Evolutionary conservation across 2,329 filamentous ascomycete genomes (phyloP).

Genomic region (Verticillium tricorpus): DNA sequence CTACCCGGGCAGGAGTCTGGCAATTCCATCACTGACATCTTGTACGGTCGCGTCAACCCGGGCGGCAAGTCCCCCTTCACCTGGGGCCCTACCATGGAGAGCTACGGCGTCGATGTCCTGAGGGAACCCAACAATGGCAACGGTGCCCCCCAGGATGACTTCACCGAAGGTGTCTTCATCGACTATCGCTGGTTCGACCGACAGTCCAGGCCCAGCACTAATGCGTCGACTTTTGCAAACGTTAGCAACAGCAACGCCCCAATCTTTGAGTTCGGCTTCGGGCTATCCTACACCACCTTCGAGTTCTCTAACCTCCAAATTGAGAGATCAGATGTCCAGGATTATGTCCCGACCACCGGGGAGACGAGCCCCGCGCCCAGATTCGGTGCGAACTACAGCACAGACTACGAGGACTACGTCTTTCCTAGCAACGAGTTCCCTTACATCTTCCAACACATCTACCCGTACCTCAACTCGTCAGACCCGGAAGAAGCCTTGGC

Average conservation of each 20-base stretch:
- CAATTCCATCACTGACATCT: conserved; percentile 73
- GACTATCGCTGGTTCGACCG: conserved; percentile 76
- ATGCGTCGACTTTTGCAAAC: conserved; percentile 18
- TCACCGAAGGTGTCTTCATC: conserved; percentile 74
- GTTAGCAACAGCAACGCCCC: conserved; percentile 46
- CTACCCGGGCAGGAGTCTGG: conserved; percentile 81
- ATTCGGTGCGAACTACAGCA: conserved; percentile 57
- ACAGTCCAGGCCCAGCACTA: conserved; percentile 25
- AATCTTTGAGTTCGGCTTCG: conserved; percentile 77
- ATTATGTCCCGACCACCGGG: conserved; percentile 58
- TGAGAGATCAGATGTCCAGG: conserved; percentile 38
- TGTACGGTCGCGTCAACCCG: conserved; percentile 77
- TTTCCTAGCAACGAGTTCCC: conserved; percentile 57
- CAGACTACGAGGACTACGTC: conserved; percentile 58
- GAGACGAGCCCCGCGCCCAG: conserved; percentile 58
- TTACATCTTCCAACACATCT: conserved; percentile 54
- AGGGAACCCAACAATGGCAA: conserved; percentile 66
- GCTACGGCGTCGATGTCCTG: conserved; percentile 66
- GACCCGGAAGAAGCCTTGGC: conserved; percentile 49
- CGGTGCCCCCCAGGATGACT: conserved; percentile 65
- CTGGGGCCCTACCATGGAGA: conserved; percentile 61
- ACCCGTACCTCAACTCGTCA: conserved; percentile 67
- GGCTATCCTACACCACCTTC: conserved; percentile 77
- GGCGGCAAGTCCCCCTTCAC: conserved; percentile 76
- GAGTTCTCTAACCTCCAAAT: conserved; percentile 65